Evolutionary conservation across 306 rosid genomes (phyloP).

Genomic region (Arachis hypogaea): DNA sequence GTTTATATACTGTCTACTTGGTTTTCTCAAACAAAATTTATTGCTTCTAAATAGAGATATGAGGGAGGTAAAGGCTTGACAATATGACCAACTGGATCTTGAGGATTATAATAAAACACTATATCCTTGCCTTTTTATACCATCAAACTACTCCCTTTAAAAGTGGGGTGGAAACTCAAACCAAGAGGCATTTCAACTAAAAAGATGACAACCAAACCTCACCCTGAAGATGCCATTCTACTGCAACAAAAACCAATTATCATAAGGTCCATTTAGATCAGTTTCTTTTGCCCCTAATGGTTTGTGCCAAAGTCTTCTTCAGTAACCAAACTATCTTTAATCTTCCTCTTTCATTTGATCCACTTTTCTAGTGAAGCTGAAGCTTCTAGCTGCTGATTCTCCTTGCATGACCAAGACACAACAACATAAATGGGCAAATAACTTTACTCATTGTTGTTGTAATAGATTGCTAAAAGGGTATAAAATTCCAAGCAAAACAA

Average conservation of each 20-base stretch:
- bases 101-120: no score
- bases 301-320: background rate
- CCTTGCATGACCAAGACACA: background rate
- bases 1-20: background rate
- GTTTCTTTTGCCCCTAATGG: background rate
- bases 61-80: slow-evolving; percentile 21
- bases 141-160: background rate
- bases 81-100: background rate
- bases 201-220: background rate
- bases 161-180: background rate
- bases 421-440: background rate
- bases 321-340: background rate
- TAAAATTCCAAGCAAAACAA: background rate
- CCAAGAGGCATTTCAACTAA: background rate
- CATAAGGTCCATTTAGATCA: background rate
- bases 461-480: background rate
- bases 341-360: background rate
- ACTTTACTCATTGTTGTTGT: background rate
- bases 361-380: background rate
- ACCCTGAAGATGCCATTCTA: background rate
- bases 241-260: background rate
- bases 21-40: background rate
- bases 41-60: background rate
- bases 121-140: no score
- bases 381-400: background rate